phyloP scores from a whole-genome alignment of 2,329 filamentous ascomycete genomes.

The Colletotrichum sp. region DNA sequence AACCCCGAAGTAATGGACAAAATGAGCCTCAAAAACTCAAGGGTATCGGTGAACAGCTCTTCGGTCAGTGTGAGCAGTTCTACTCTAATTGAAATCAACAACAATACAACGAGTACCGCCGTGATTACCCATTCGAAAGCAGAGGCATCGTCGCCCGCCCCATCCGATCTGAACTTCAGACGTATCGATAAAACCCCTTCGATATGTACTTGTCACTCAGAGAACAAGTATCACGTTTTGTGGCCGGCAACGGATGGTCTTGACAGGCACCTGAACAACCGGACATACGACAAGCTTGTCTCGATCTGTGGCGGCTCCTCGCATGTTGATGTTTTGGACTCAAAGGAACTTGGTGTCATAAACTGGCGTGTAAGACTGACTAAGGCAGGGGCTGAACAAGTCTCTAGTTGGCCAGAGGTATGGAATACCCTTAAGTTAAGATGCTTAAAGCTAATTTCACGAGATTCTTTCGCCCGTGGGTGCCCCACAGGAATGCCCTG shows the following conservation, averaged over 20 bases:
- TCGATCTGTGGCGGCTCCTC: neutral
- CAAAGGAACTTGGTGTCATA: neutral
- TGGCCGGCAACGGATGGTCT: neutral
- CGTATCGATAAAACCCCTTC: too few species aligned
- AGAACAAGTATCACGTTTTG: neutral
- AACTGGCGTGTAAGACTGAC: neutral
- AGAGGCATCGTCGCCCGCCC: neutral
- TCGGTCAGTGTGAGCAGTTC: too few species aligned
- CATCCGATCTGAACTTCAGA: neutral
- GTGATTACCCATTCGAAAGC: too few species aligned
- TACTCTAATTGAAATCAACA: too few species aligned
- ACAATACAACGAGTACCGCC: too few species aligned
- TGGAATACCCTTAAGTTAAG: neutral
- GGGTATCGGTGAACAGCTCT: too few species aligned
- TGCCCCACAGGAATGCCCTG: neutral
- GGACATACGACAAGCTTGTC: neutral
- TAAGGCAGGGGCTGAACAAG: neutral
- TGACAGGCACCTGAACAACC: neutral
- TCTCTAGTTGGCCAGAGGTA: neutral
- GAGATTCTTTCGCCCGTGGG: neutral
- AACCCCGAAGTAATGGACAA: too few species aligned
- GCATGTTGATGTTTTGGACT: neutral
- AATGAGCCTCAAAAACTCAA: too few species aligned
- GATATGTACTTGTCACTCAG: neutral
- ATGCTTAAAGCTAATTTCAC: accelerated